Evolutionary conservation across 1,139 yeast species (phyloP).

Genomic region (Lodderomyces margitis): DNA sequence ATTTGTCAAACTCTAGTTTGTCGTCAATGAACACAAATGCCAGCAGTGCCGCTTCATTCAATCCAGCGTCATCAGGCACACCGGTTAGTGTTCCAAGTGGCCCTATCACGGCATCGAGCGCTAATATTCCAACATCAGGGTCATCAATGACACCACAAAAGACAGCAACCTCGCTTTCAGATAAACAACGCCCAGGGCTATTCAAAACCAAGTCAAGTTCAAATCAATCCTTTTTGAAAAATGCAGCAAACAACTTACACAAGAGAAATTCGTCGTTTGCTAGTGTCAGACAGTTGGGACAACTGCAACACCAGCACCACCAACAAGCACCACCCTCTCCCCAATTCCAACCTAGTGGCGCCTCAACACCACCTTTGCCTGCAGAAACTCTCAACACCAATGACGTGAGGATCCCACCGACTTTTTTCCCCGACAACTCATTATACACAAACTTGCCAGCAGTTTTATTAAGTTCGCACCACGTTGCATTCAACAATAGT

Average conservation of each 20-base stretch:
- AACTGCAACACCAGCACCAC: not conserved
- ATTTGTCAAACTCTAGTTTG: conserved; percentile 19
- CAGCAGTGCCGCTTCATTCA: conserved; percentile 1
- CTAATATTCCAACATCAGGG: not conserved
- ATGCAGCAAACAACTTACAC: conserved; percentile 15
- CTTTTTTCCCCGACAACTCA: conserved; percentile 44
- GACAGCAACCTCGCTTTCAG: not conserved
- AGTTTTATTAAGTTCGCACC: conserved; percentile 38
- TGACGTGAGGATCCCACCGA: conserved; percentile 42
- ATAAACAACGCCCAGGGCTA: conserved; percentile 29
- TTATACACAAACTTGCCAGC: conserved; percentile 36
- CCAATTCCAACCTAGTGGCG: conserved; percentile 3
- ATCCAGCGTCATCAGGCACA: not conserved
- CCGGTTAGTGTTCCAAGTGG: not conserved
- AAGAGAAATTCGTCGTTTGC: conserved; percentile 19
- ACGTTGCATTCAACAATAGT: conserved; percentile 26
- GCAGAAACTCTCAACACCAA: conserved; percentile 11
- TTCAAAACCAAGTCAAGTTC: conserved; percentile 34
- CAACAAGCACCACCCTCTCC: not conserved
- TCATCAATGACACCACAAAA: not conserved
- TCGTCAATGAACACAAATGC: conserved; percentile 3
- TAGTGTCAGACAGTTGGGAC: conserved; percentile 9
- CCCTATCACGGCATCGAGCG: conserved; percentile 1
- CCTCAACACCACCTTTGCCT: conserved; percentile 9
- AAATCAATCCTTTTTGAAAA: conserved; percentile 13